Conservation (phyloP, 257 asterid genomes). For the Capsicum rhomboideum region DNA sequence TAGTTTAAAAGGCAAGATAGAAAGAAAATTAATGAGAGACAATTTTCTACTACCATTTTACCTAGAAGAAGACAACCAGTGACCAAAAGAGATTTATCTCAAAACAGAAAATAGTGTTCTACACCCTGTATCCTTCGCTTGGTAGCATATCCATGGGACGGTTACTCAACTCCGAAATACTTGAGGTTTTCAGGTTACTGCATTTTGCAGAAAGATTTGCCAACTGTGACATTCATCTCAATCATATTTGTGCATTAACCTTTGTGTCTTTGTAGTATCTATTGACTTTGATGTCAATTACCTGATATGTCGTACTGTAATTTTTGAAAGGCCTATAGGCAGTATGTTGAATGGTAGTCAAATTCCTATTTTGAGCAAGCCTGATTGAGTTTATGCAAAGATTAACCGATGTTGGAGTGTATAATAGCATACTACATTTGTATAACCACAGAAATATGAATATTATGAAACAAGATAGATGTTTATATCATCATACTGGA, state of each 20-base stretch:
- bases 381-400: not conserved
- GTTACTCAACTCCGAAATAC: not conserved
- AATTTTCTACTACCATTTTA: not conserved
- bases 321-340: not conserved
- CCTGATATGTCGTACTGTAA: not conserved
- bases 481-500: not conserved
- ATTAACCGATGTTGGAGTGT: not conserved
- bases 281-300: not conserved
- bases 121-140: not conserved
- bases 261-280: too few species aligned
- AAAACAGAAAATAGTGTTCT: not conserved
- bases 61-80: not conserved
- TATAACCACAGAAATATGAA: not conserved
- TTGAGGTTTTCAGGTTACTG: not conserved
- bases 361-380: not conserved
- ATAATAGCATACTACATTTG: not conserved
- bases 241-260: not conserved
- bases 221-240: not conserved
- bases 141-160: not conserved
- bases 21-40: not conserved
- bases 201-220: not conserved
- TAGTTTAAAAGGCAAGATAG: not conserved
- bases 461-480: not conserved
- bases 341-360: not conserved
- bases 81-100: not conserved